Evolutionary conservation across 345 rosid genomes (phyloP).

Genomic region (Populus davidiana): DNA sequence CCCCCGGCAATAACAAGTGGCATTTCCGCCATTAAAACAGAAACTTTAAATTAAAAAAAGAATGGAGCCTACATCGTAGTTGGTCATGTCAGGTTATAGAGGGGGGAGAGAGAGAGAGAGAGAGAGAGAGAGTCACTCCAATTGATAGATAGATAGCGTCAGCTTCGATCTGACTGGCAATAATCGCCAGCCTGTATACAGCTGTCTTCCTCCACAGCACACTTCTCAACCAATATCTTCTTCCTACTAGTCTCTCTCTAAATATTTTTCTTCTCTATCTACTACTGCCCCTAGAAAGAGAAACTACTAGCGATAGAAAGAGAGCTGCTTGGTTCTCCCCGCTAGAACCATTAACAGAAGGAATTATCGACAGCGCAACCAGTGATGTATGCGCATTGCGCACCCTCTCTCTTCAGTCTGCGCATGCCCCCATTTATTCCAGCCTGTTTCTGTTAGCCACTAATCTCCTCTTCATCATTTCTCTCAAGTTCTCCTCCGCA

Average conservation of each 20-base stretch:
- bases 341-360: too few relatives aligned
- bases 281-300: background rate
- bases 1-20: background rate
- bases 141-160: conserved; percentile 15
- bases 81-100: background rate
- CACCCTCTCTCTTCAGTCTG: background rate
- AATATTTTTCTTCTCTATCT: conserved; percentile 4
- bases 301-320: background rate
- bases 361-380: too few relatives aligned
- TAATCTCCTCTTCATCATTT: background rate
- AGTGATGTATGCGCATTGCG: background rate
- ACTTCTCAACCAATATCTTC: background rate
- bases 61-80: background rate
- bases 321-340: background rate
- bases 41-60: background rate
- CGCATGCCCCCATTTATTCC: background rate
- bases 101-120: background rate
- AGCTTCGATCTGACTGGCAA: conserved; percentile 40
- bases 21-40: background rate
- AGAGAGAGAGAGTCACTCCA: background rate
- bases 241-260: too few relatives aligned
- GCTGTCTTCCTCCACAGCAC: conserved; percentile 40
- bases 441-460: background rate
- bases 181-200: conserved; percentile 49
- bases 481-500: background rate